Evolutionary conservation across 257 asterid species (phyloP), one percentile per base, ranked within the genome.

Genomic region (Solanum phureja): DNA sequence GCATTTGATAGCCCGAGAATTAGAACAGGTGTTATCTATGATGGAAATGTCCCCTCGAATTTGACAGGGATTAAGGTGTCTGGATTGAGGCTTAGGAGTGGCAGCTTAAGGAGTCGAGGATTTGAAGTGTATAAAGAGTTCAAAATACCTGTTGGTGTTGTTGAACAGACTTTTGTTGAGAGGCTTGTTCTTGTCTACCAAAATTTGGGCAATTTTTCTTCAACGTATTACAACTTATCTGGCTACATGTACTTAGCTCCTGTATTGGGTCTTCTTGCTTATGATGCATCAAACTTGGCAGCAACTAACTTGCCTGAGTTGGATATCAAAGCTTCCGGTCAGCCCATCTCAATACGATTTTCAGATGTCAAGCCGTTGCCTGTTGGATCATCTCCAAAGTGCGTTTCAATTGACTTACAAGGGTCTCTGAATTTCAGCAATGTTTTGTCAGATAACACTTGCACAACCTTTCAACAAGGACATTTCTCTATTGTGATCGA

Each of bases 101-200:
- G 98, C 23, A 92, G 98, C 91, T 91, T 94, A 56, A 87, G 90
- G 89, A 87, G 35, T 12, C 90, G 86, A 88, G 98, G 97, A 4
- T 90, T 94, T 23, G 4, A 29, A 81, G 79, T 14, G 88, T 94
- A 90, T 89, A 90, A 91, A 77, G 96, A 95, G 92, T 93, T 94
- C 62, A 83, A 85, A 29, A 91, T 95, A 46, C 98, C 98, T 0
- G n/a, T 33, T 18, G 96, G 95, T 35, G 89, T 95, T 3, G n/a
- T 73, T 24, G 95, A 83, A 87, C 87, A 86, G 68, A 91, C 95
- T 21, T 92, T 90, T 37, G 94, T 90, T 19, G 93, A 92, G 91
- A 92, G 97, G 92, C 96, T 95, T 86, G 95, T 89, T 74, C 83
- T 94, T 60, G 94, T 94, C 56, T 95, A 95, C 88, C 98, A 95